Conservation (phyloP, 2,329 filamentous ascomycete genomes). For the Ilyonectria robusta region DNA sequence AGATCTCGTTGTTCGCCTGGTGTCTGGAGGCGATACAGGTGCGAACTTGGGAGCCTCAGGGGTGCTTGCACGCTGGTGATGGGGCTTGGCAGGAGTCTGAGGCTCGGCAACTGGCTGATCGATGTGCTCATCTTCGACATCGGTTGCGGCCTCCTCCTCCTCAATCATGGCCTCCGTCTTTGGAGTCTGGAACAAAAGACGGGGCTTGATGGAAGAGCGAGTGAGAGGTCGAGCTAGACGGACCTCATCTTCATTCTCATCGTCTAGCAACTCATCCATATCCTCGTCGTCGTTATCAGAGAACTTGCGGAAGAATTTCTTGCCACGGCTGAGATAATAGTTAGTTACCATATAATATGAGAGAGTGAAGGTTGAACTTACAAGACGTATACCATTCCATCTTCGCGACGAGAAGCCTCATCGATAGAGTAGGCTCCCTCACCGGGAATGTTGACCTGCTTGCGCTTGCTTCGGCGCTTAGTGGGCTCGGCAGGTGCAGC, state of each 20-base stretch:
- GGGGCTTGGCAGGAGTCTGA: slow-evolving; percentile 57
- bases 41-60: slow-evolving; percentile 70
- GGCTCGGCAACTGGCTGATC: slow-evolving; percentile 45
- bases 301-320: slow-evolving; percentile 82
- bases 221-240: slow-evolving; percentile 65
- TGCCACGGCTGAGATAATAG: slow-evolving; percentile 75
- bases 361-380: slow-evolving; percentile 63
- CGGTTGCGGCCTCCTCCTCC: slow-evolving; percentile 72
- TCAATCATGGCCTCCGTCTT: slow-evolving; percentile 62
- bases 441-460: slow-evolving; percentile 68
- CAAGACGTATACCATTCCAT: slow-evolving; percentile 85
- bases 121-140: slow-evolving; percentile 65
- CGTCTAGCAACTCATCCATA: slow-evolving; percentile 53
- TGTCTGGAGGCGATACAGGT: slow-evolving; percentile 74
- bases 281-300: slow-evolving; percentile 56
- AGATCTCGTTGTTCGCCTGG: slow-evolving; percentile 71
- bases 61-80: slow-evolving; percentile 54
- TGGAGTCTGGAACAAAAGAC: slow-evolving; percentile 76
- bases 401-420: slow-evolving; percentile 73
- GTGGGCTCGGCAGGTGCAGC: slow-evolving; percentile 56
- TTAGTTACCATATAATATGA: slow-evolving; percentile 42
- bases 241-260: slow-evolving; percentile 53
- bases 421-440: slow-evolving; percentile 73
- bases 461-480: slow-evolving; percentile 69
- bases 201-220: slow-evolving; percentile 79